These are phyloP conservation scores for Ricinus communis DNA, from an alignment of 345 rosid species.

Conservation along the genomic window DNA sequence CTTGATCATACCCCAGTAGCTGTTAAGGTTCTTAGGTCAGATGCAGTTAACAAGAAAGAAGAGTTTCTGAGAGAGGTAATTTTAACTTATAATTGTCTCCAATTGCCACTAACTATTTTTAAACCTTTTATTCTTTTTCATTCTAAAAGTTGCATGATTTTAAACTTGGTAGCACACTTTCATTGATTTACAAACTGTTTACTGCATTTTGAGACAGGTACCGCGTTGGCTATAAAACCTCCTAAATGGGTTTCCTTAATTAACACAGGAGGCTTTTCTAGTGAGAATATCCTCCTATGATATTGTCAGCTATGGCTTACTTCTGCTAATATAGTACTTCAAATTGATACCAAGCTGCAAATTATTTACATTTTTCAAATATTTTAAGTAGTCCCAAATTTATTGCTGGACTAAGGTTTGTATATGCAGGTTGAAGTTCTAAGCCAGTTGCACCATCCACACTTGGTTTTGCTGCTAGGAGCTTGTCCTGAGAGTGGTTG, in stretches of 20 bases:
- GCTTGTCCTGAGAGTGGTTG: constrained; percentile 84
- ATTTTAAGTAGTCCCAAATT: background rate
- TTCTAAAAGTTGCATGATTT: background rate
- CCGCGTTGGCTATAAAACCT: background rate
- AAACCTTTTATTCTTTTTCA: no score
- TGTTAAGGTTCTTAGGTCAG: constrained; percentile 63
- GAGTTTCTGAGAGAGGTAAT: constrained; percentile 85
- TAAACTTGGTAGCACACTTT: background rate
- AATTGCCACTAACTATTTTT: no score
- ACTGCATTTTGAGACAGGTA: background rate
- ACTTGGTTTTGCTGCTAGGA: constrained; percentile 79
- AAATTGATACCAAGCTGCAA: no score
- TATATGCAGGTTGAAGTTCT: constrained; percentile 83
- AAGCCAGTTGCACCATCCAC: constrained; percentile 78
- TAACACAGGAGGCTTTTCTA: background rate
- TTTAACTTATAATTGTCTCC: background rate
- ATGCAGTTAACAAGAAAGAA: constrained; percentile 56
- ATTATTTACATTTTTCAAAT: background rate
- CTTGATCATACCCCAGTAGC: constrained; percentile 86
- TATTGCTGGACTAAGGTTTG: constrained; percentile 1
- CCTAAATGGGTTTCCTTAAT: background rate
- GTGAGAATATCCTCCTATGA: background rate
- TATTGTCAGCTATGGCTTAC: background rate
- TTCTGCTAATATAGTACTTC: background rate
- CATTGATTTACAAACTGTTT: background rate